Evolutionary conservation across 257 asterid species (phyloP), one percentile per base, ranked within the genome.

Genomic region (Leptodermis oblonga): DNA sequence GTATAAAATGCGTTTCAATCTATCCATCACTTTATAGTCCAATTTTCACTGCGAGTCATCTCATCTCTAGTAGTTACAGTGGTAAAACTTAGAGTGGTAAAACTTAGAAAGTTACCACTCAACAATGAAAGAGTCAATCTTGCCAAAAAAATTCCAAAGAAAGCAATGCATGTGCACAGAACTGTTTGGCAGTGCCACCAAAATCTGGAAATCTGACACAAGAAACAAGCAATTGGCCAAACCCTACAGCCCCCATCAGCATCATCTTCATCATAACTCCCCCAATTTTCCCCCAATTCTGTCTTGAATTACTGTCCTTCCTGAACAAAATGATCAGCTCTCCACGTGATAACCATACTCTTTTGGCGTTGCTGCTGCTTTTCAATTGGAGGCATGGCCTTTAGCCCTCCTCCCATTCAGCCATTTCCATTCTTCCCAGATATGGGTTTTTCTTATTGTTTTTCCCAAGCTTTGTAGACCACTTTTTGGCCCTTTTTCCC

Each of bases 261-360:
- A n/a, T n/a, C n/a, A n/a, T n/a, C n/a, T n/a, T n/a, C 46, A 36
- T 33, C 45, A 61, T 36, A 10, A 28, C 25, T 52, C 20, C 15
- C 59, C 3, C 31, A 28, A 2, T 22, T 52, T 5, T 51, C 12
- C 26, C 17, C 26, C 10, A 10, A 18, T 9, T n/a, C n/a, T n/a
- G n/a, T n/a, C n/a, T n/a, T n/a, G n/a, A n/a, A n/a, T n/a, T n/a
- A n/a, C n/a, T n/a, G 10, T 0, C 18, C 43, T 13, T 5, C 0
- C 12, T 17, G 20, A 52, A 28, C 46, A 17, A 31, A 42, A 34
- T 70, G 77, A 73, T 65, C 70, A 61, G 75, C 43, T 22, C 60
- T 70, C 51, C 82, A 74, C 80, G 82, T 77, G 85, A 68, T 53
- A 12, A n/a, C 80, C 85, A 81, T 81, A 71, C 54, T 76, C 62